Percentiles rank a stretch among this genome's conserved stretches.
Evolutionary conservation across 2,329 filamentous ascomycete genomes (phyloP).

Genomic region (Colletotrichum tanaceti): DNA sequence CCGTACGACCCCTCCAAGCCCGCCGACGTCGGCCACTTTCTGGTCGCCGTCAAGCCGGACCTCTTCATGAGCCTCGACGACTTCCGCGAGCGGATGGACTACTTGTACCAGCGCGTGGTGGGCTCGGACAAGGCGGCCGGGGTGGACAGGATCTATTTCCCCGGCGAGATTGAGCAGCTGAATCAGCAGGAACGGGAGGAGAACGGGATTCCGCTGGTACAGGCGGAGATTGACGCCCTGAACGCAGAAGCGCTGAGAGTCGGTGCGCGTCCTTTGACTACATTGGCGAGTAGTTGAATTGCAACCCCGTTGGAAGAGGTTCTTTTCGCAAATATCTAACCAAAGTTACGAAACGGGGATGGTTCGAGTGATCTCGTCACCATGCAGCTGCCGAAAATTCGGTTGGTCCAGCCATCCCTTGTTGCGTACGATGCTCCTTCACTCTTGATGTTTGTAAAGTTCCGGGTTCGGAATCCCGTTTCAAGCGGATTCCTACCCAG

Average conservation of each 20-base stretch:
- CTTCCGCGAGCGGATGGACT: constrained; percentile 71
- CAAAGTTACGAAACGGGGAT: too few species aligned
- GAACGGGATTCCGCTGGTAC: constrained; percentile 69
- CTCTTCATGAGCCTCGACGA: constrained; percentile 78
- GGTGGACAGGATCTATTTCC: constrained; percentile 70
- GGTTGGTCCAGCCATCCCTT: too few species aligned
- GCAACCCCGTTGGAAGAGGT: too few species aligned
- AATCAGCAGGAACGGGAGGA: constrained; percentile 62
- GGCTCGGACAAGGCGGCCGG: constrained; percentile 65
- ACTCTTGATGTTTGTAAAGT: too few species aligned
- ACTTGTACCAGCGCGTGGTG: constrained; percentile 65
- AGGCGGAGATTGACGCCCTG: constrained; percentile 66
- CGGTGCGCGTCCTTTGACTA: constrained; percentile 46
- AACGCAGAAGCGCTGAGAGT: constrained; percentile 64
- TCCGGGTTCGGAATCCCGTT: too few species aligned
- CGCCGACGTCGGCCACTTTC: constrained; percentile 79
- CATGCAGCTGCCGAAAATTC: too few species aligned
- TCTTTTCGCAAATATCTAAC: too few species aligned
- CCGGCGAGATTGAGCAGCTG: constrained; percentile 71
- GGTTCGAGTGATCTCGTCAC: too few species aligned
- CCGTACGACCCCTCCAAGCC: constrained; percentile 79
- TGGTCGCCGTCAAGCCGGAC: constrained; percentile 79
- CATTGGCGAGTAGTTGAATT: not conserved
- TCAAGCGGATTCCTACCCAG: too few species aligned
- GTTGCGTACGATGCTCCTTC: too few species aligned